These are phyloP conservation scores for Globisporangium ultimum DNA, from an alignment of 352 stramenopile genomes.

Conservation along the genomic window DNA sequence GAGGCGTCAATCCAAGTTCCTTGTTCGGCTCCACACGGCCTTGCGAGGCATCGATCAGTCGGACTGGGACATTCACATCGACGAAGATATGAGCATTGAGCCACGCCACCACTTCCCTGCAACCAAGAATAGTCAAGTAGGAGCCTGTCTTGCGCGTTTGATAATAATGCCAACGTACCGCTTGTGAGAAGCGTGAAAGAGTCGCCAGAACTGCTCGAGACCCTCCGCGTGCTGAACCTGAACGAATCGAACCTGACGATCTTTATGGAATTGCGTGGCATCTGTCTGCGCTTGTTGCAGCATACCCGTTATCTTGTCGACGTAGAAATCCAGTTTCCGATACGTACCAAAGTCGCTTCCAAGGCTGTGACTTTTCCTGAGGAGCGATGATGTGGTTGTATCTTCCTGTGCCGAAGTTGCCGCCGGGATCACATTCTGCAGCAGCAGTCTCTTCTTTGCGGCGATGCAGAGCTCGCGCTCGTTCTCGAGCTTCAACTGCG, in stretches of 20 bases:
- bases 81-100: conserved; percentile 57
- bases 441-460: conserved; percentile 69
- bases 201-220: conserved; percentile 57
- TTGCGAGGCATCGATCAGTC: neutral
- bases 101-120: conserved; percentile 58
- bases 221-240: conserved; percentile 34
- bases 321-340: conserved; percentile 51
- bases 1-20: conserved; percentile 48
- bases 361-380: conserved; percentile 12
- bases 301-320: conserved; percentile 30
- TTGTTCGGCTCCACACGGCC: conserved; percentile 16
- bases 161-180: conserved; percentile 19
- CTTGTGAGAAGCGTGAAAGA: conserved; percentile 32
- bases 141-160: neutral
- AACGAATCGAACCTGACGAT: conserved; percentile 33
- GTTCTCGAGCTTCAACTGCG: conserved; percentile 65
- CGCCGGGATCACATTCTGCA: conserved; percentile 16
- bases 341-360: conserved; percentile 14
- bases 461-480: conserved; percentile 50
- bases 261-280: conserved; percentile 19
- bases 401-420: neutral
- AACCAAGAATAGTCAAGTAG: neutral
- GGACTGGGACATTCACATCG: conserved; percentile 65
- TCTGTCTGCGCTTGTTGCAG: conserved; percentile 29
- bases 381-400: neutral